Percentiles rank a stretch among this genome's conserved stretches.
phyloP scores from a whole-genome alignment of 2,329 filamentous ascomycete species.

The Metarhizium anisopliae region DNA sequence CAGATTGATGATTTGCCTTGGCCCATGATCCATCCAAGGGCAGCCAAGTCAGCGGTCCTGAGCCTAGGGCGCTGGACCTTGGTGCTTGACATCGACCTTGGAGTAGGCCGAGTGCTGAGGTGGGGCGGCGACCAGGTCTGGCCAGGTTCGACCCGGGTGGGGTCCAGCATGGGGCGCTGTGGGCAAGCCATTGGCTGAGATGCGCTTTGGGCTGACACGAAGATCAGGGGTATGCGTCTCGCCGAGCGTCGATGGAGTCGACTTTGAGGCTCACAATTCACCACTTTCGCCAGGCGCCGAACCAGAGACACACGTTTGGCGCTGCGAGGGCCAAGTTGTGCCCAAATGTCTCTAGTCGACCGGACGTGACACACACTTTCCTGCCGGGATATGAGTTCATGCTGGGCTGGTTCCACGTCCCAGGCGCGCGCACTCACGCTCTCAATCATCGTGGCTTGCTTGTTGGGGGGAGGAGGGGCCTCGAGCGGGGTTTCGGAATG shows the following conservation, averaged over 20 bases:
- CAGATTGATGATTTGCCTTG: conserved; percentile 6
- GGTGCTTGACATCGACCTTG: conserved; percentile 5
- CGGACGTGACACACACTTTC: not conserved
- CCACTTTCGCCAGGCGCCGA: not conserved
- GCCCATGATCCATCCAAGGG: conserved; percentile 9
- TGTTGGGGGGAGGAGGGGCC: not conserved
- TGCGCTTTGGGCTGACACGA: conserved; percentile 4
- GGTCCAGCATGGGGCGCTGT: conserved; percentile 6
- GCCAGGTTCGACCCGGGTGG: conserved; percentile 5
- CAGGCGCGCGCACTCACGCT: not conserved
- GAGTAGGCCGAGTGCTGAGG: conserved; percentile 9
- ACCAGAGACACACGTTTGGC: not conserved
- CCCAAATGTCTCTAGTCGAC: not conserved
- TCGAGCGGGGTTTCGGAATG: conserved; percentile 13
- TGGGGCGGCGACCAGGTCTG: conserved; percentile 11
- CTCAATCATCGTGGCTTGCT: not conserved
- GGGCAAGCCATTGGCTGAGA: not conserved
- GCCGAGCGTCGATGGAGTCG: conserved; percentile 5
- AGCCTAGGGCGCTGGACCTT: conserved; percentile 1
- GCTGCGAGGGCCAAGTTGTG: not conserved
- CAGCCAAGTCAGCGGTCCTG: conserved; percentile 7
- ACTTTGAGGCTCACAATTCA: not conserved
- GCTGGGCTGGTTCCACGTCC: not conserved
- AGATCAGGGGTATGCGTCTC: not conserved
- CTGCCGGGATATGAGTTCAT: conserved; percentile 3